These are phyloP conservation scores for Tranzscheliella williamsii DNA, from an alignment of 1,284 basidiomycete genomes.

Conservation along the genomic window DNA sequence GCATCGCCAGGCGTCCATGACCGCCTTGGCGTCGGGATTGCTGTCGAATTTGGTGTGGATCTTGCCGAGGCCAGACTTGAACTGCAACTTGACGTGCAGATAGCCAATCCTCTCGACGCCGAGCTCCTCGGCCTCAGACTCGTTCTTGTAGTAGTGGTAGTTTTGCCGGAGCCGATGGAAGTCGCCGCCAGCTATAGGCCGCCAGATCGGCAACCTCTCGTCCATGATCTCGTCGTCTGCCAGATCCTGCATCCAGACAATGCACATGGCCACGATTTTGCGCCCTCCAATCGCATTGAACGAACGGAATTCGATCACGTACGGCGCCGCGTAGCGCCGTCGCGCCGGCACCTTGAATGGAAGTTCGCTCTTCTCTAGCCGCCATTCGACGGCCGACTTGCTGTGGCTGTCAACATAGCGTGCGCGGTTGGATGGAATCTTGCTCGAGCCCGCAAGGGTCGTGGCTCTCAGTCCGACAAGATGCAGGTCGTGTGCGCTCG, in stretches of 20 bases:
- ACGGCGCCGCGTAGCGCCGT: too few species aligned
- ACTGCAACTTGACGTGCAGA: conserved; percentile 31
- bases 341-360: too few species aligned
- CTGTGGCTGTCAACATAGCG: too few species aligned
- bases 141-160: conserved; percentile 31
- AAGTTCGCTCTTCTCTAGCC: too few species aligned
- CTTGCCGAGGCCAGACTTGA: conserved; percentile 44
- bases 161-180: conserved; percentile 42
- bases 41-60: conserved; percentile 32
- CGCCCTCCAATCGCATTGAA: conserved; percentile 20
- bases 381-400: too few species aligned
- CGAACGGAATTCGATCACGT: conserved; percentile 37
- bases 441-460: too few species aligned
- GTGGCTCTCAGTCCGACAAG: too few species aligned
- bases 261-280: conserved; percentile 23
- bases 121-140: conserved; percentile 19
- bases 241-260: conserved; percentile 45
- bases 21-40: conserved; percentile 24
- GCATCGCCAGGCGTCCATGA: conserved; percentile 41
- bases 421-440: too few species aligned
- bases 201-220: conserved; percentile 30
- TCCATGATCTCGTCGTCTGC: conserved; percentile 35
- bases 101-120: conserved; percentile 29
- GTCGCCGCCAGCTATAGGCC: conserved; percentile 11
- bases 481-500: too few species aligned